A percentile compares a stretch with the other conserved stretches of the same genome.
Conservation (phyloP, 2,329 filamentous ascomycete species). For the Fusarium chuoi region DNA sequence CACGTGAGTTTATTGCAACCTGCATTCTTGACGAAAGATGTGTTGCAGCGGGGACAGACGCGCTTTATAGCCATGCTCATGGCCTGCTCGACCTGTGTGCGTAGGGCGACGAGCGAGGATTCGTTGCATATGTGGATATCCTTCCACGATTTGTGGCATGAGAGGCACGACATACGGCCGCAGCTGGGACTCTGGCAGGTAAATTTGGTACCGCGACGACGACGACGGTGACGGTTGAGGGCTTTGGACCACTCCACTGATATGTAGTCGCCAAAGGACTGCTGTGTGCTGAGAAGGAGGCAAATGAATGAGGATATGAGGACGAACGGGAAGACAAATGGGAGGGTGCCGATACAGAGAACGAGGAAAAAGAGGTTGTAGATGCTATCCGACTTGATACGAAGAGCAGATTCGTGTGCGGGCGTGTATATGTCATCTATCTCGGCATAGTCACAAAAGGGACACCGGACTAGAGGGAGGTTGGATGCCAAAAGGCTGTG, state of each 20-base stretch:
- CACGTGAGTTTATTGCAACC: conserved; percentile 98
- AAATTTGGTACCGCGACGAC: conserved; percentile 80
- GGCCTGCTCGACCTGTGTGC: conserved; percentile 90
- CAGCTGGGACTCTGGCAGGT: conserved; percentile 78
- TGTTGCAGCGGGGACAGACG: conserved; percentile 90
- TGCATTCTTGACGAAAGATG: conserved; percentile 89
- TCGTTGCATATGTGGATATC: conserved; percentile 94
- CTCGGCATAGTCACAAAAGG: conserved; percentile 93
- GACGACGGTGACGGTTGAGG: conserved; percentile 74
- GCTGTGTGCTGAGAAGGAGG: conserved; percentile 56
- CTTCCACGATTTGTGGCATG: conserved; percentile 83
- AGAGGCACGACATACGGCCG: conserved; percentile 77
- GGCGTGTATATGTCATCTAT: conserved; percentile 80
- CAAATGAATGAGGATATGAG: conserved; percentile 59
- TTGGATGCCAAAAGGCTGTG: conserved; percentile 79
- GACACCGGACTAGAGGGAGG: conserved; percentile 82
- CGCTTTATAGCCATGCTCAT: conserved; percentile 95
- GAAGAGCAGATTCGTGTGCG: conserved; percentile 63
- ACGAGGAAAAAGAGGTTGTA: conserved; percentile 62
- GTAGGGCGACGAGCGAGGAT: conserved; percentile 80
- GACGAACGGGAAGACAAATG: conserved; percentile 65
- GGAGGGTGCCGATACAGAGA: conserved; percentile 63
- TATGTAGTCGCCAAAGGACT: conserved; percentile 55
- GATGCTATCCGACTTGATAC: conserved; percentile 63
- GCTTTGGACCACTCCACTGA: conserved; percentile 65